A percentile compares a stretch with the other conserved stretches of the same genome.
phyloP scores from a whole-genome alignment of 306 rosid genomes.

The Dicorynia guianensis region DNA sequence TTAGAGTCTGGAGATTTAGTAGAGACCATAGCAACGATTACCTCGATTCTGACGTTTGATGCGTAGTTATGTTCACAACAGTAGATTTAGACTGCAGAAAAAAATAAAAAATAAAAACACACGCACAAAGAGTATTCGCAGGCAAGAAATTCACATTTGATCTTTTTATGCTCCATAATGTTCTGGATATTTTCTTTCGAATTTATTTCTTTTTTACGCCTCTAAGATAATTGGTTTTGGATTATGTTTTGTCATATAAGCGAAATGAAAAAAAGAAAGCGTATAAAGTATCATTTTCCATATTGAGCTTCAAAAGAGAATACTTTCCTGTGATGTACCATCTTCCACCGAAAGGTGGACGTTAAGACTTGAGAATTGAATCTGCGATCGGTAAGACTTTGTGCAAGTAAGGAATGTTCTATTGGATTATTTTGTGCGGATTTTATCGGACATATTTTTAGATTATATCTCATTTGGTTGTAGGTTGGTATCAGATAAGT shows the following conservation, averaged over 20 bases:
- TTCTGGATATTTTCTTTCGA: too few relatives aligned
- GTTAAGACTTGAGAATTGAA: constrained; percentile 13
- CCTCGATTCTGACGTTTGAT: neutral
- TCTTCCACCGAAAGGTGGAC: constrained; percentile 32
- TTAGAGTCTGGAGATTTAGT: neutral
- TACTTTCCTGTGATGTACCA: constrained; percentile 1
- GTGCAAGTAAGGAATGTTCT: constrained; percentile 24
- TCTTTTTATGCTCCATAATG: too few relatives aligned
- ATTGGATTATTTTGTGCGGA: neutral
- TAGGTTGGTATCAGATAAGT: too few relatives aligned
- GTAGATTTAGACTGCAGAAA: too few relatives aligned
- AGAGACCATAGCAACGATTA: neutral
- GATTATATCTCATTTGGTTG: neutral
- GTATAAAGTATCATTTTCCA: neutral
- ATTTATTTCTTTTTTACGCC: too few relatives aligned
- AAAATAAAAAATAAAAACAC: too few relatives aligned
- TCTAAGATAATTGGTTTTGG: too few relatives aligned
- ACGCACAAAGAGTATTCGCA: too few relatives aligned
- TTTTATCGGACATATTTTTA: neutral
- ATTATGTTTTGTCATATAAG: too few relatives aligned
- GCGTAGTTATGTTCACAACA: neutral
- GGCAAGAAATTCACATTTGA: too few relatives aligned
- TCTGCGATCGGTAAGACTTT: constrained; percentile 40
- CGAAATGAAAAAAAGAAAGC: too few relatives aligned
- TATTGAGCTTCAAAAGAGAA: neutral